Base-by-base conservation (phyloP, 768 basidiomycete species). In the Gyrodon lividus region DNA sequence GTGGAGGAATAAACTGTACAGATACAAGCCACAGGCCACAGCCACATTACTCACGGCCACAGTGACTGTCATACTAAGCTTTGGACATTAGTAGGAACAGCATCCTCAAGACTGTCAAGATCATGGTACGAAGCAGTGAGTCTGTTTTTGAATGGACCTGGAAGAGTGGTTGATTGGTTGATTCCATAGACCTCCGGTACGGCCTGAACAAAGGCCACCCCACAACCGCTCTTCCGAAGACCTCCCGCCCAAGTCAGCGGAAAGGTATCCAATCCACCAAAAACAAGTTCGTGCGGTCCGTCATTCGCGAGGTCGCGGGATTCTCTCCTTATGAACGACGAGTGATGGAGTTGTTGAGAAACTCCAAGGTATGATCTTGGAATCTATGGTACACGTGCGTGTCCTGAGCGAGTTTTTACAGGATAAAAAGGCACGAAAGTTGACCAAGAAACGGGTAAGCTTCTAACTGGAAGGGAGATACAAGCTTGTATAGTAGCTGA, bases 371-470 rank as follows among this genome's bases (percentile, higher is more conserved):
- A 69, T 60, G 86, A 70, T 33, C 35, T 43, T 37, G 8, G 24
- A 42, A 45, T 48, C 51, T 23, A 5, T 22, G 16, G 5, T 8
- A 16, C 8, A 4, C 12, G n/a, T 49, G 2, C n/a, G 20, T 52
- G 24, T 26, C 56, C 19, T 46, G 10, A 46, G 50, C 33, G 6
- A 12, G 39, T 28, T 17, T 45, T 43, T 51, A 40, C 65, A 93
- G 93, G 96, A 99, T 74, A 99, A 99, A 86, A 98, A 96, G 77
- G 96, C 96, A 54, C 83, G 93, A 73, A 98, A 98, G 79, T 79
- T 98, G 80, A 95, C 94, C 63, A 99, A 99, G 87, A 98, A 96
- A 81, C 87, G 94, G 81, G 96, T 97, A 67, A 62, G 87, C 83
- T n/a, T 51, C 19, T 31, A 20, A 44, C 51, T 31, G 5, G 43